Evolutionary conservation across 306 rosid genomes (phyloP), one percentile per base, ranked within the genome.

Genomic region (Lathyrus tuberosus): DNA sequence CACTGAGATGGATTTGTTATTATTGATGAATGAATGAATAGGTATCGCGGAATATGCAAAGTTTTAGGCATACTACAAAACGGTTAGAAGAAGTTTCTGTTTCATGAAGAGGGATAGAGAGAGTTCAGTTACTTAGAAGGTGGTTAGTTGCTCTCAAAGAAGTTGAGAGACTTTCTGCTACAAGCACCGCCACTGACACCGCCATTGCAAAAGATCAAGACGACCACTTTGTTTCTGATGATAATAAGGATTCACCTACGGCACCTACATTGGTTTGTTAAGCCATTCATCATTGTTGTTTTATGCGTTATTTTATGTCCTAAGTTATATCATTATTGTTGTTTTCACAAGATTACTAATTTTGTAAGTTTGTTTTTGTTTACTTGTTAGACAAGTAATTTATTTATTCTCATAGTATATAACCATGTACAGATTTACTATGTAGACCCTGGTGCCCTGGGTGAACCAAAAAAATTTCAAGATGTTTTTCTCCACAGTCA

Each of bases 31-130:
- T n/a, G n/a, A n/a, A n/a, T 67, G 53, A 63, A 52, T 79, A 92
- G 98, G 93, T 84, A 10, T 38, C 79, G n/a, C 61, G 86, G 73
- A 90, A 88, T 43, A 73, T 86, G 86, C 84, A 73, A 80, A 86
- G 96, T 59, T 92, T 92, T 75, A 89, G 64, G 82, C 89, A 77
- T 13, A 81, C 96, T 2, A 91, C 84, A 15, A 90, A 92, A 70
- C 77, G 86, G 58, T 74, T 92, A 76, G 93, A 90, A 70, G 98
- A 90, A 57, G 82, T 86, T 64, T 88, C 98, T 56, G 91, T 92
- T 65, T 92, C 96, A 1, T 87, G 89, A 70, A 81, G 91, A 82
- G 98, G 98, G 67, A 16, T 70, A 26, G 77, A 74, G n/a, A n/a
- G n/a, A n/a, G n/a, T n/a, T n/a, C n/a, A n/a, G n/a, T n/a, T n/a